Evolutionary conservation across 2,329 filamentous ascomycete genomes (phyloP).

Genomic region (Microcera coccophila): DNA sequence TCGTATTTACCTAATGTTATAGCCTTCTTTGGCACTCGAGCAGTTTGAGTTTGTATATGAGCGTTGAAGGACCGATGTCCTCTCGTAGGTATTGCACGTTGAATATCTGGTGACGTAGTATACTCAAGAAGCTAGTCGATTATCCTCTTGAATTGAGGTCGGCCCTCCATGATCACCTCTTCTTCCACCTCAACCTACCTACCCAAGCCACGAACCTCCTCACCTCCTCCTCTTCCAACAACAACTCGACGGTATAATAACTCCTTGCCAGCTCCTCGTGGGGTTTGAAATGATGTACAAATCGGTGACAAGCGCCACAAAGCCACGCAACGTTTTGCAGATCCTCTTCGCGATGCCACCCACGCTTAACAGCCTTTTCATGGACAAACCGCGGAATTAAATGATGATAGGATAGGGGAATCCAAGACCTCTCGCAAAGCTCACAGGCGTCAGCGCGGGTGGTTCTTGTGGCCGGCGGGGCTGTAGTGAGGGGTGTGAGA

Average conservation of each 20-base stretch:
- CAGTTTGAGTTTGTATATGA: no score
- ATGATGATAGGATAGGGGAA: conserved; percentile 79
- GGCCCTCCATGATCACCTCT: no score
- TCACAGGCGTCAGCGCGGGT: conserved; percentile 64
- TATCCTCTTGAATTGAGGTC: no score
- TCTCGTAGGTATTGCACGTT: no score
- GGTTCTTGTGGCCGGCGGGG: conserved; percentile 60
- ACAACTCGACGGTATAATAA: conserved; percentile 68
- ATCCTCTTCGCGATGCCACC: conserved; percentile 73
- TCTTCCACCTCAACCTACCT: conserved; percentile 70
- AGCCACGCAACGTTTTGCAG: conserved; percentile 82
- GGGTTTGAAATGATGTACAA: conserved; percentile 69
- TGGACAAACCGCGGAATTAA: conserved; percentile 77
- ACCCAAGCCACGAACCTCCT: conserved; percentile 70
- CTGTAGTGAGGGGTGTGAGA: conserved; percentile 51
- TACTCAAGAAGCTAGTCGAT: no score
- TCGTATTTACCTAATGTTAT: no score
- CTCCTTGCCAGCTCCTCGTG: conserved; percentile 75
- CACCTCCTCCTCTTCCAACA: conserved; percentile 69
- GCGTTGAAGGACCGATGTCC: no score
- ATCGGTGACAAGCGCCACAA: conserved; percentile 77
- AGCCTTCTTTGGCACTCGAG: no score
- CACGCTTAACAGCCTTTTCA: conserved; percentile 69
- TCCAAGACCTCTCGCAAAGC: conserved; percentile 70
- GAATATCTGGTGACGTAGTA: no score